Evolutionary conservation across 495 filamentous ascomycete species (phyloP).

Genomic region (Xeromyces bisporus): DNA sequence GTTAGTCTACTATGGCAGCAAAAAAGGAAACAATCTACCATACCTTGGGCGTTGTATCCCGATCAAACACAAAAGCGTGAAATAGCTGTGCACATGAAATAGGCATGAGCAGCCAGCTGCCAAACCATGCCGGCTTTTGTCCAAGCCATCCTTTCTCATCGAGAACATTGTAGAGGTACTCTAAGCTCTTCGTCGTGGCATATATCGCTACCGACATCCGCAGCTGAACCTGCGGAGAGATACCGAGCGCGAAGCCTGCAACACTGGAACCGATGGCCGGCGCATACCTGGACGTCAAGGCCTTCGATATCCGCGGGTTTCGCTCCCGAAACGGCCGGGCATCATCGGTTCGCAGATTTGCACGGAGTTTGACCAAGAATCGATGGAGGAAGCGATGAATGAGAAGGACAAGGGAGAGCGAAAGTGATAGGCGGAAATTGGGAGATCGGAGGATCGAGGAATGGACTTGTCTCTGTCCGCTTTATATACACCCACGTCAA

Average conservation of each 20-base stretch:
- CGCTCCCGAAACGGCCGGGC: slow-evolving; percentile 62
- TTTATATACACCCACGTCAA: too few relatives aligned
- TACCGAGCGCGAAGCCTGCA: slow-evolving; percentile 63
- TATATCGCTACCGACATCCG: slow-evolving; percentile 69
- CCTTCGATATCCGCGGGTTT: slow-evolving; percentile 56
- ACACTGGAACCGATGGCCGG: slow-evolving; percentile 78
- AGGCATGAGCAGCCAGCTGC: slow-evolving; percentile 91
- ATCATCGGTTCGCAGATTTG: slow-evolving; percentile 55
- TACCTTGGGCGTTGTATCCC: slow-evolving; percentile 64
- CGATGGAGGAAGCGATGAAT: slow-evolving; percentile 79
- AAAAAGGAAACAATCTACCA: background rate
- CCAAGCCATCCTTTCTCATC: slow-evolving; percentile 69
- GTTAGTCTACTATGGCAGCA: background rate
- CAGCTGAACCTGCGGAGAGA: slow-evolving; percentile 61
- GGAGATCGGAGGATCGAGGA: slow-evolving; percentile 46
- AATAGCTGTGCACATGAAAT: slow-evolving; percentile 80
- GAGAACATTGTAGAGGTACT: slow-evolving; percentile 70
- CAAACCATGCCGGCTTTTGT: slow-evolving; percentile 74
- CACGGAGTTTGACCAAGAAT: slow-evolving; percentile 69
- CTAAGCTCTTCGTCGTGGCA: slow-evolving; percentile 56
- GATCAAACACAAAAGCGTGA: slow-evolving; percentile 83
- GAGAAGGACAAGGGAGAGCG: slow-evolving; percentile 67
- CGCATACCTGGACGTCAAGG: slow-evolving; percentile 65
- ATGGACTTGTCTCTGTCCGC: slow-evolving; percentile 17
- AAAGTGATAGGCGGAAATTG: slow-evolving; percentile 60